Evolutionary conservation across 2,329 filamentous ascomycete genomes (phyloP).

Genomic region (Cytospora piceae): DNA sequence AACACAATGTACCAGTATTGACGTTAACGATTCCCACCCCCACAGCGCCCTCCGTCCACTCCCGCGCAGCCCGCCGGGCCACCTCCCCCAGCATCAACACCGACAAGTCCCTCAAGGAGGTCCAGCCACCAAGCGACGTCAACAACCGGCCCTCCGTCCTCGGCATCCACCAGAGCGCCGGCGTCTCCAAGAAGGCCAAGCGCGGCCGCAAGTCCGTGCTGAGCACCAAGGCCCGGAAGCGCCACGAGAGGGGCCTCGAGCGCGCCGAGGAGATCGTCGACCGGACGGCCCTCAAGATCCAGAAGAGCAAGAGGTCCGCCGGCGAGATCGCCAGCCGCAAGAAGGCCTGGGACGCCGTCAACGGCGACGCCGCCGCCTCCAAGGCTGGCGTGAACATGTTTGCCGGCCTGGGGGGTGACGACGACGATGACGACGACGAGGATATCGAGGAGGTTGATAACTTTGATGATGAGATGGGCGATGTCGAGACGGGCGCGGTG

Average conservation of each 20-base stretch:
- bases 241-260: slow-evolving; percentile 62
- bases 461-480: slow-evolving; percentile 32
- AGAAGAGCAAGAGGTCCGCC: slow-evolving; percentile 56
- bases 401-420: slow-evolving; percentile 29
- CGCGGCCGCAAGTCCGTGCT: slow-evolving; percentile 56
- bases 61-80: slow-evolving; percentile 74
- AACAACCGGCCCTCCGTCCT: slow-evolving; percentile 68
- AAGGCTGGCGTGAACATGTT: slow-evolving; percentile 23
- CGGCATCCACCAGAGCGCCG: slow-evolving; percentile 67
- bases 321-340: slow-evolving; percentile 52
- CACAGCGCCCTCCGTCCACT: slow-evolving; percentile 67
- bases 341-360: slow-evolving; percentile 63
- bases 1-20: too few relatives aligned
- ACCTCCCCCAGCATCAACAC: slow-evolving; percentile 71
- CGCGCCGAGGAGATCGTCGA: slow-evolving; percentile 64
- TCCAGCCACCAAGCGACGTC: slow-evolving; percentile 53
- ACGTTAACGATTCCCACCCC: not conserved
- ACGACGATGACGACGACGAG: slow-evolving; percentile 30
- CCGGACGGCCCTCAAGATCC: slow-evolving; percentile 59
- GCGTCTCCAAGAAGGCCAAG: slow-evolving; percentile 70
- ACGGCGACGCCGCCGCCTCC: slow-evolving; percentile 40
- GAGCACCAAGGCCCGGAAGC: slow-evolving; percentile 58
- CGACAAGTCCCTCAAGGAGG: slow-evolving; percentile 71
- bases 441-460: slow-evolving; percentile 22
- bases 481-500: slow-evolving; percentile 30